phyloP scores from a whole-genome alignment of 1,284 basidiomycete genomes.

The Boletus nobilissimus region DNA sequence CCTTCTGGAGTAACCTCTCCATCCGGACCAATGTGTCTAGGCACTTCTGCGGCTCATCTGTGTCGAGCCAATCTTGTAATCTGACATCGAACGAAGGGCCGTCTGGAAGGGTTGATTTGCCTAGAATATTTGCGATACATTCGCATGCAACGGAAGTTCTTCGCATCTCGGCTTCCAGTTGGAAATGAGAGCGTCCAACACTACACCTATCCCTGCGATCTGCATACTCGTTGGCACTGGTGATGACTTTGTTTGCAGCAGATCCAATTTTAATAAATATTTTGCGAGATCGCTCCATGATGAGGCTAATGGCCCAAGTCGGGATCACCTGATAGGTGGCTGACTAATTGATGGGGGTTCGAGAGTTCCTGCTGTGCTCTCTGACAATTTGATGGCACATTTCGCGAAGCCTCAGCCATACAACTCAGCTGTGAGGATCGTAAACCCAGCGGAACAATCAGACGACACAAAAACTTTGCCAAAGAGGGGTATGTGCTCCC shows the following conservation, averaged over 20 bases:
- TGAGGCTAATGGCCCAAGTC: neutral
- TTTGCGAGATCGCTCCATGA: neutral
- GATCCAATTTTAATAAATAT: neutral
- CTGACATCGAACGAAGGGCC: neutral
- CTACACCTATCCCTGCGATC: neutral
- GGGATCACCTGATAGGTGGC: slow-evolving; percentile 36
- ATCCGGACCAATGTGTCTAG: neutral
- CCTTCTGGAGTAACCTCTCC: neutral
- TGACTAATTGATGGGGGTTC: slow-evolving; percentile 29
- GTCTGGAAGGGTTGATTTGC: neutral
- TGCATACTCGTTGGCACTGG: neutral
- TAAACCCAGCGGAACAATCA: slow-evolving; percentile 55
- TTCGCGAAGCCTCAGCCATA: slow-evolving; percentile 58
- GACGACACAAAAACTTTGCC: slow-evolving; percentile 50
- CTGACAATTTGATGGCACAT: slow-evolving; percentile 47
- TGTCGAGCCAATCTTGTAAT: neutral
- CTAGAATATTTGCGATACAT: neutral
- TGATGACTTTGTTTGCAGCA: neutral
- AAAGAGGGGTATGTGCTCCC: slow-evolving; percentile 54
- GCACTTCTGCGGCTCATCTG: neutral
- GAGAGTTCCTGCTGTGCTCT: slow-evolving; percentile 9
- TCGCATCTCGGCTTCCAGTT: neutral
- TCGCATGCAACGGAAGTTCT: neutral
- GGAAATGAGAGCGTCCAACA: neutral
- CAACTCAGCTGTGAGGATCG: slow-evolving; percentile 68